Percentiles rank a stretch among this genome's conserved stretches.
Evolutionary conservation across 2,329 filamentous ascomycete species (phyloP).

Genomic region (Cordyceps fumosorosea): DNA sequence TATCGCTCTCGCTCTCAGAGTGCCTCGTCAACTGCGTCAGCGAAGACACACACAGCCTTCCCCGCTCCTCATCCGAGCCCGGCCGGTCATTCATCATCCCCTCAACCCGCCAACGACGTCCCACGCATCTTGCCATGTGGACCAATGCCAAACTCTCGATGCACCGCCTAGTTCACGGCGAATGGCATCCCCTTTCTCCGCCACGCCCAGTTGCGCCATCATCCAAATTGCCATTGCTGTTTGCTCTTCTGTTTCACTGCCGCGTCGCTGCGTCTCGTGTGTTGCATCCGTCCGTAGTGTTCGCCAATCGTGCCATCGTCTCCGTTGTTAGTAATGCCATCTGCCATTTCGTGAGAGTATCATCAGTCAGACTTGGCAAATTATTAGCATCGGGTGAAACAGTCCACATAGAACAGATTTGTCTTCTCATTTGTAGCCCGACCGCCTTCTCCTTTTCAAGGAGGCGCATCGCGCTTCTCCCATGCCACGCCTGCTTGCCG

Average conservation of each 20-base stretch:
- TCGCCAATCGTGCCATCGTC: background rate
- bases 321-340: background rate
- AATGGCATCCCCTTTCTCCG: background rate
- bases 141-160: slow-evolving; percentile 9
- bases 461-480: background rate
- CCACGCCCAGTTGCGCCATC: background rate
- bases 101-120: slow-evolving; percentile 9
- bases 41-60: background rate
- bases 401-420: background rate
- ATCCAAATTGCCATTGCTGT: background rate
- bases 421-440: slow-evolving; percentile 4
- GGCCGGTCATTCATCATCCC: background rate
- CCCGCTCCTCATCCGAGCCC: slow-evolving; percentile 4
- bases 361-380: background rate
- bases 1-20: background rate
- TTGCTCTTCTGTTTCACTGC: background rate
- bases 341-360: background rate
- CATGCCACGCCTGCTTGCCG: background rate
- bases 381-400: background rate
- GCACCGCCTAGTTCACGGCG: background rate
- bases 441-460: background rate
- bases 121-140: slow-evolving; percentile 8
- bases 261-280: background rate
- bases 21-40: background rate
- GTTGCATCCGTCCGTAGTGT: background rate